Conservation (phyloP, 208 protist genomes). For the Trypanosoma rangeli region DNA sequence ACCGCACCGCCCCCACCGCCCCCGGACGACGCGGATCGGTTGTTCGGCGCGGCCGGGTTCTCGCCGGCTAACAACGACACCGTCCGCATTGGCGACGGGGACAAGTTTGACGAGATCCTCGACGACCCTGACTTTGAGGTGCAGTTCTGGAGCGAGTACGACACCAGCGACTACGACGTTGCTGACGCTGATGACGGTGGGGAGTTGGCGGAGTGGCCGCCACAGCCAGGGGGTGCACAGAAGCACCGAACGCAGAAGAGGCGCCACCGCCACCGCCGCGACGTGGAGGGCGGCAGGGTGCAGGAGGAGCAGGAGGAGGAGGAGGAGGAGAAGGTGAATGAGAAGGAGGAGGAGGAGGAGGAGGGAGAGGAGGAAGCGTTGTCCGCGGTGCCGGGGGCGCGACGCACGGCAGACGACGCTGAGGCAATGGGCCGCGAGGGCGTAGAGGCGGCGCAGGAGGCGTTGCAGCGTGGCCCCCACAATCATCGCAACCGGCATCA, state of each 20-base stretch:
- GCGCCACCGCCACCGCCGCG: conserved; percentile 9
- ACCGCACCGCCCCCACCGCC: not conserved
- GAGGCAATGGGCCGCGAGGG: conserved; percentile 22
- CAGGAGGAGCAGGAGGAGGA: conserved; percentile 15
- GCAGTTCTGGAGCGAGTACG: conserved; percentile 23
- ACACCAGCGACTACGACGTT: conserved; percentile 17
- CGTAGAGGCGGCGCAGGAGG: not conserved
- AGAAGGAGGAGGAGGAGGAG: conserved; percentile 25
- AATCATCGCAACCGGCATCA: not conserved
- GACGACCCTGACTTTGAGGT: conserved; percentile 11
- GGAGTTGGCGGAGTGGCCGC: not conserved
- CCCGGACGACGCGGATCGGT: conserved; percentile 34
- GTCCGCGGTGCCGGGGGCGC: no score
- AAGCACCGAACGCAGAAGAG: not conserved
- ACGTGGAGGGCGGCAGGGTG: not conserved
- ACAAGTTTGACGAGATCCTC: conserved; percentile 4
- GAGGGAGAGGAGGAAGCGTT: conserved; percentile 28
- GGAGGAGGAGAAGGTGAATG: conserved; percentile 2
- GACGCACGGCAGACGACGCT: not conserved
- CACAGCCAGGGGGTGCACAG: not conserved
- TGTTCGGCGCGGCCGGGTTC: conserved; percentile 33
- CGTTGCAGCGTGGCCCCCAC: not conserved
- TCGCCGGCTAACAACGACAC: not conserved
- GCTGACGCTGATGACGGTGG: conserved; percentile 23
- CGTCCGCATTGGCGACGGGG: conserved; percentile 3